Evolutionary conservation across 192 early-diverging fungal species (phyloP), one percentile per base, ranked within the genome.

Genomic region (Borealophlyctis nickersoniae): DNA sequence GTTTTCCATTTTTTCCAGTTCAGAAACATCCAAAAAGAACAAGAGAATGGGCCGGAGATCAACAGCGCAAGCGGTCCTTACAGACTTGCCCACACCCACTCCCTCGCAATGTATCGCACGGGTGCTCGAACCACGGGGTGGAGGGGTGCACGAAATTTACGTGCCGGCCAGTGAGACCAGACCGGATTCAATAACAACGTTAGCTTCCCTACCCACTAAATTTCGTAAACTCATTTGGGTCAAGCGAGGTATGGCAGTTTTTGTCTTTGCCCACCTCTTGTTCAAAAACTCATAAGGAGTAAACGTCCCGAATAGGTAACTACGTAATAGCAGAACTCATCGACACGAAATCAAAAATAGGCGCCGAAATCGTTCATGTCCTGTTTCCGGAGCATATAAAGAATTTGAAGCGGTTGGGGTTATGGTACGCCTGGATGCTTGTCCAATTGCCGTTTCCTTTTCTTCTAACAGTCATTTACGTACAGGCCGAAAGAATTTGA

Each of bases 171-270:
- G n/a, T 14, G 14, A 7, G 11, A 5, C 52, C 16, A 4, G 9
- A 50, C 9, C 70, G 0, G 76, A 87, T 28, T 73, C 73, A 9
- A 65, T 56, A 13, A 79, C 78, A 13, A 82, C 80, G 23, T 78
- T 93, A 31, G 89, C 81, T 35, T 83, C 79, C 53, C 67, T 93
- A 53, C 91, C 89, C 16, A 87, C 89, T 31, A 85, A 80, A 68
- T 93, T 86, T 76, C 85, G 89, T 50, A 91, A 84, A 65, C 68
- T 89, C 13, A 80, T 93, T 52, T 93, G 91, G 91, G 87, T 93
- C 32, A 90, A 89, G 72, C 74, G 87, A 73, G 90, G 91, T 82
- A 74, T 62, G 56, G n/a, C n/a, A n/a, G n/a, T n/a, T n/a, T n/a
- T n/a, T n/a, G n/a, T n/a, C n/a, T n/a, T n/a, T n/a, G n/a, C n/a